Percentiles rank a stretch among this genome's conserved stretches.
Conservation (phyloP, 2,329 filamentous ascomycete species). For the Chalaropsis thielavioides region DNA sequence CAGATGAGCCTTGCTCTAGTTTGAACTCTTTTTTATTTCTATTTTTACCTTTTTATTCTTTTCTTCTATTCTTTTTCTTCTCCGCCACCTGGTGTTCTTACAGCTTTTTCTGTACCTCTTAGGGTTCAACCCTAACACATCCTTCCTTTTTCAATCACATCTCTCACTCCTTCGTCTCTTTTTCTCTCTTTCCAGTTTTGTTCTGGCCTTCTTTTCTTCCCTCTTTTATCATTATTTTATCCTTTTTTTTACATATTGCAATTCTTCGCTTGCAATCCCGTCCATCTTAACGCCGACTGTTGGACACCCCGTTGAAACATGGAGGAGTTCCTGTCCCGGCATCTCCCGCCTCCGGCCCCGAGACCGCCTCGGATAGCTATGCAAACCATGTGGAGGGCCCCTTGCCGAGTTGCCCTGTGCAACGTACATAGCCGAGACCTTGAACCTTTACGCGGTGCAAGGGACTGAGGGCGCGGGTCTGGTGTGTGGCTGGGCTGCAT, state of each 20-base stretch:
- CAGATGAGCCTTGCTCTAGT: neutral
- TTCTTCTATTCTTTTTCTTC: neutral
- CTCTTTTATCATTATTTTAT: neutral
- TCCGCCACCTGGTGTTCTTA: neutral
- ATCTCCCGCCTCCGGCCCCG: neutral
- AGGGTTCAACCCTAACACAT: too few relatives aligned
- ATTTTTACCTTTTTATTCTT: neutral
- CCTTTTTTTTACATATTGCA: conserved; percentile 10
- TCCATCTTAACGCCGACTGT: conserved; percentile 27
- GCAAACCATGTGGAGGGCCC: conserved; percentile 20
- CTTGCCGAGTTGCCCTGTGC: conserved; percentile 16
- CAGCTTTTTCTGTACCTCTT: conserved; percentile 3
- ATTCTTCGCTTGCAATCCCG: conserved; percentile 19
- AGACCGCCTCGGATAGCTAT: conserved; percentile 10
- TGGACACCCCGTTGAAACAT: conserved; percentile 23
- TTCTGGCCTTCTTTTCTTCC: neutral
- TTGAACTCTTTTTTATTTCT: neutral
- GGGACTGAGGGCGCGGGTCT: conserved; percentile 17
- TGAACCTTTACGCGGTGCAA: conserved; percentile 22
- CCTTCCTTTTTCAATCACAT: conserved; percentile 8
- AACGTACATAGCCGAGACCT: conserved; percentile 15
- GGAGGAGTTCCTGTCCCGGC: conserved; percentile 12
- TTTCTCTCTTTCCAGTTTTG: neutral
- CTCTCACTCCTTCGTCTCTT: neutral
- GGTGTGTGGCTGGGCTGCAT: neutral